Evolutionary conservation across 805 yeast genomes (phyloP), one percentile per base, ranked within the genome.

Genomic region (Lipomyces starkeyi): DNA sequence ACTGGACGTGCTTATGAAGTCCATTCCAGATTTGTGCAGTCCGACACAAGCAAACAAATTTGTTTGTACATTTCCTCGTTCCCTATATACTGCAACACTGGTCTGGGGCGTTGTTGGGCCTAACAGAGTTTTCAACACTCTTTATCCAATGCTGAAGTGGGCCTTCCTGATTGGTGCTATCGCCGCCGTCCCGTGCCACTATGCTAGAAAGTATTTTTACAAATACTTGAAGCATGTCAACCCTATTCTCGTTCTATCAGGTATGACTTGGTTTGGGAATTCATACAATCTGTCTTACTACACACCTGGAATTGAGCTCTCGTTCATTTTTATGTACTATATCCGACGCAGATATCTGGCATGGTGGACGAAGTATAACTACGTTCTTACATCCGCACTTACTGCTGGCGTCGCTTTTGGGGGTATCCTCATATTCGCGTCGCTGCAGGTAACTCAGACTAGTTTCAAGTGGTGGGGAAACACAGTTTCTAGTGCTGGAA

Each of bases 401-500:
- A 78, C 83, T 9, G 86, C 90, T 0, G 91, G 90, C 17, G 84
- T 87, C 25, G 91, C 90, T 1, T 82, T 87, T 69, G 80, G 87
- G 66, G 87, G 85, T 0, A 78, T 87, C 56, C 77, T 88, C 64
- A 84, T 87, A 47, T 88, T 88, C 78, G 86, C 86, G 74, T 78
- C 84, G 0, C 82, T 83, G 2, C 79, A 80, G 67, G 85, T 82
- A 73, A 81, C 84, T 58, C 78, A 80, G 2, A 79, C 78, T 32
- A 69, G 74, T 3, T 63, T 87, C 14, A 69, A 77, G 54, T 88
- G 92, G 92, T 88, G 92, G 92, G 92, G 92, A 0, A 87, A 86
- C 65, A 76, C 67, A n/a, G 82, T 79, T 5, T 73, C 22, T 6
- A 59, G 35, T 20, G 68, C 69, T 14, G 75, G 76, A 17, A 60